Conservation (phyloP, 805 yeast species). For the Starmera pachycereana region DNA sequence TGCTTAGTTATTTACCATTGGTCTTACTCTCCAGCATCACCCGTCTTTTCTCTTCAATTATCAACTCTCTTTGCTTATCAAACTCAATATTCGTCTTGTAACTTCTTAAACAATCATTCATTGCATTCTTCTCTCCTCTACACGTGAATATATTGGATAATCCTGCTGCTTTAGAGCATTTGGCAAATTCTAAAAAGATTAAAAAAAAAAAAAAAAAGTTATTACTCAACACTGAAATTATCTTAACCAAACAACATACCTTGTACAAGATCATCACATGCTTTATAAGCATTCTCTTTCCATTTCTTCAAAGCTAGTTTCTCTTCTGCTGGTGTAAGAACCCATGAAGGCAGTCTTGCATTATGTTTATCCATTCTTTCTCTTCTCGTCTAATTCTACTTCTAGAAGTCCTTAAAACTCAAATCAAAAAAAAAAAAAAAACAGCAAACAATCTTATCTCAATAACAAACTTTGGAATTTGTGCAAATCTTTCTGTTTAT, state of each 20-base stretch:
- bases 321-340: conserved; percentile 68
- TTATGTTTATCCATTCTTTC: conserved; percentile 18
- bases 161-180: conserved; percentile 56
- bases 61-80: conserved; percentile 58
- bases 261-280: conserved; percentile 61
- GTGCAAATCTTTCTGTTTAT: too few species aligned
- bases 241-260: too few species aligned
- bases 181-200: conserved; percentile 38
- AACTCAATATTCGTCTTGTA: conserved; percentile 54
- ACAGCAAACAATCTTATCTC: too few species aligned
- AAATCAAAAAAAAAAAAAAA: too few species aligned
- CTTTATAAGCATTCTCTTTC: conserved; percentile 53
- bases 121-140: conserved; percentile 41
- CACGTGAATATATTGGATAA: conserved; percentile 61
- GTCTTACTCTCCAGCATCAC: conserved; percentile 3
- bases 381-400: background rate
- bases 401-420: background rate
- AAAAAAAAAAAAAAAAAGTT: background rate
- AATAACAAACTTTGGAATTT: too few species aligned
- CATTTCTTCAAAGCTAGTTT: conserved; percentile 61
- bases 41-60: conserved; percentile 35
- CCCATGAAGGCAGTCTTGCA: conserved; percentile 56
- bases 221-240: too few species aligned
- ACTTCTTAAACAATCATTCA: conserved; percentile 52
- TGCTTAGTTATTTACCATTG: too few species aligned